Evolutionary conservation across 2,329 filamentous ascomycete genomes (phyloP), one percentile per base, ranked within the genome.

Genomic region (Epichloe baconii): DNA sequence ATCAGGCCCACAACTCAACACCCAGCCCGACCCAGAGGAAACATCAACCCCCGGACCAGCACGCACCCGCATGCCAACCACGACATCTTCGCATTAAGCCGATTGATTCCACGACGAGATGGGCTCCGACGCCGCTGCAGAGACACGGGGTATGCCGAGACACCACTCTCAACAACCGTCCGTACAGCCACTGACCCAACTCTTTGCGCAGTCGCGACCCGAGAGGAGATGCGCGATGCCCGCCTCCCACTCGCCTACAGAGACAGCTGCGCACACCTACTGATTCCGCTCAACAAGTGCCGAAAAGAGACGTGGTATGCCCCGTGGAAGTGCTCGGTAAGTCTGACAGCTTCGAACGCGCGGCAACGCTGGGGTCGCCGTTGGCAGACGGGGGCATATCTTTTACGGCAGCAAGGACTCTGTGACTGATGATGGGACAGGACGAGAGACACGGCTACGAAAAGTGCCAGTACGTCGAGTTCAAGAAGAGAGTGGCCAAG

Each of bases 401-500:
- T 11, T 31, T 10, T 0, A 31, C 31, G 31, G 11, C 31, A 10
- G 31, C 31, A 10, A 45, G 35, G 12, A 34, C 17, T 31, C 38
- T 56, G 35, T 49, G 51, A 50, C 50, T 49, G 21, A 52, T 47
- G 14, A 42, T 4, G 35, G 38, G 52, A 53, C 66, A 97, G 93
- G 83, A 89, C 69, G 93, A 98, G 77, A 79, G 93, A 75, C 93
- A 98, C 73, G 85, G 83, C 65, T 98, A 98, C 77, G 93, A 98
- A 69, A 97, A 97, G 71, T 98, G 93, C 80, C 93, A 98, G 66
- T 98, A 98, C 72, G 86, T 86, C 58, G 93, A 97, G 69, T 98
- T 98, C 78, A 95, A 95, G 82, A 88, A 91, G 79, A 83, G 93
- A 53, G 93, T 98, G 58, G 88, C 86, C 65, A 97, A 95, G 83